phyloP scores from a whole-genome alignment of 2,329 filamentous ascomycete species.

The Aureobasidium sp. region DNA sequence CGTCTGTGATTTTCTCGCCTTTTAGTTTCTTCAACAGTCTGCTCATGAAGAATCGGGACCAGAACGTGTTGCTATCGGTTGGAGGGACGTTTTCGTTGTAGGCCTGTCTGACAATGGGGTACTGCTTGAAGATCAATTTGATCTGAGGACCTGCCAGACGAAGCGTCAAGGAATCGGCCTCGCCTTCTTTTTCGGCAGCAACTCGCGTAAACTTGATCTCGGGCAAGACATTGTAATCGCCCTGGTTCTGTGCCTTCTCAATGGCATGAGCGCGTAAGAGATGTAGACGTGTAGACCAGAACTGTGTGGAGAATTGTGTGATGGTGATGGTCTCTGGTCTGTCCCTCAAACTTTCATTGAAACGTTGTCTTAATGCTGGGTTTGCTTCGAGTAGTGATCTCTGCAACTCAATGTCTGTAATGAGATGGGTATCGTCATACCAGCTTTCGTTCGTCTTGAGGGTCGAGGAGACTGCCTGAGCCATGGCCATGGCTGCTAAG shows the following conservation, averaged over 20 bases:
- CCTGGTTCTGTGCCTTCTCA: constrained; percentile 74
- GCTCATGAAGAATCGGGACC: constrained; percentile 89
- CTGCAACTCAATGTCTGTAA: constrained; percentile 71
- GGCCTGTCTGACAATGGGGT: constrained; percentile 79
- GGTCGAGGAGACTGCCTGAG: constrained; percentile 53
- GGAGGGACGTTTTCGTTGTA: constrained; percentile 91
- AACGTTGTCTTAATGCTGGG: constrained; percentile 65
- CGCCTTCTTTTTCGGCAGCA: constrained; percentile 41
- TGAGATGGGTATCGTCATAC: constrained; percentile 74
- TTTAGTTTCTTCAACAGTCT: constrained; percentile 83
- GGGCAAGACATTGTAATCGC: constrained; percentile 88
- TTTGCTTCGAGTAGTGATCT: constrained; percentile 81
- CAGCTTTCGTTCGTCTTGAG: constrained; percentile 46
- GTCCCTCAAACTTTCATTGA: constrained; percentile 71
- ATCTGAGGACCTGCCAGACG: constrained; percentile 89
- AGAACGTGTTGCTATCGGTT: constrained; percentile 64
- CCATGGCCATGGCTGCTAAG: constrained; percentile 68
- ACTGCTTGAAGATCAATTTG: constrained; percentile 83
- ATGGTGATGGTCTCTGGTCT: constrained; percentile 79
- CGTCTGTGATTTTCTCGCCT: constrained; percentile 74
- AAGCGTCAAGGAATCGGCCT: constrained; percentile 61
- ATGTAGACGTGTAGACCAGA: constrained; percentile 85
- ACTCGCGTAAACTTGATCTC: constrained; percentile 56
- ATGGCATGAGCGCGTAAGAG: constrained; percentile 84
- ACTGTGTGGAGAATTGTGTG: constrained; percentile 77